Conservation (phyloP, 257 asterid species). For the Anisodus tanguticus region DNA sequence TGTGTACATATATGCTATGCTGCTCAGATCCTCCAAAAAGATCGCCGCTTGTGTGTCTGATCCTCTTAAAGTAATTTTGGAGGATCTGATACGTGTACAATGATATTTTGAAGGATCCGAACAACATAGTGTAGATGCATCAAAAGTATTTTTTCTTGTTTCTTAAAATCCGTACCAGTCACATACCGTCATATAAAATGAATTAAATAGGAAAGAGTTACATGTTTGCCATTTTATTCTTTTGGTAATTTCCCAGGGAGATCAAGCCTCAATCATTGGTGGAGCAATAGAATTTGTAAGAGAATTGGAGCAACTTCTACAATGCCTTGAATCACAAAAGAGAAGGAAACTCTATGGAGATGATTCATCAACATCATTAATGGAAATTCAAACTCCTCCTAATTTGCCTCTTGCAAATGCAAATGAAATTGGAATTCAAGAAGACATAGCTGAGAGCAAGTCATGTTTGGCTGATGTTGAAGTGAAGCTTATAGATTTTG, state of each 20-base stretch:
- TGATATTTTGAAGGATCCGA: no score
- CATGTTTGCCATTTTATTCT: neutral
- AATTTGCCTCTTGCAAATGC: conserved; percentile 46
- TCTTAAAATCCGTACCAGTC: no score
- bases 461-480: conserved; percentile 87
- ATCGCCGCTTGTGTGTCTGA: no score
- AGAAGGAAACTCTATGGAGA: conserved; percentile 80
- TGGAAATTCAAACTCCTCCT: conserved; percentile 46
- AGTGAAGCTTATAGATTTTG: conserved; percentile 81
- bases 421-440: conserved; percentile 54
- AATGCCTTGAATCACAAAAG: conserved; percentile 94
- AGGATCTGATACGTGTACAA: no score
- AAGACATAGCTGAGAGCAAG: conserved; percentile 80
- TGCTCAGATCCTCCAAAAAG: no score
- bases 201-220: no score
- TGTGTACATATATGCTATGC: no score
- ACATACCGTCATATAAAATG: no score
- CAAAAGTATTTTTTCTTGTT: no score
- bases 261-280: conserved; percentile 96
- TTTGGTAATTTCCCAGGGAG: conserved; percentile 57
- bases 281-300: conserved; percentile 96
- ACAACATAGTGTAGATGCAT: no score
- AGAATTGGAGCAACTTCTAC: conserved; percentile 87
- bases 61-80: no score
- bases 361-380: conserved; percentile 33